Percentiles rank a stretch among this genome's conserved stretches.
These are phyloP conservation scores for Adansonia grandidieri DNA, from an alignment of 441 rosid genomes.

Conservation along the genomic window DNA sequence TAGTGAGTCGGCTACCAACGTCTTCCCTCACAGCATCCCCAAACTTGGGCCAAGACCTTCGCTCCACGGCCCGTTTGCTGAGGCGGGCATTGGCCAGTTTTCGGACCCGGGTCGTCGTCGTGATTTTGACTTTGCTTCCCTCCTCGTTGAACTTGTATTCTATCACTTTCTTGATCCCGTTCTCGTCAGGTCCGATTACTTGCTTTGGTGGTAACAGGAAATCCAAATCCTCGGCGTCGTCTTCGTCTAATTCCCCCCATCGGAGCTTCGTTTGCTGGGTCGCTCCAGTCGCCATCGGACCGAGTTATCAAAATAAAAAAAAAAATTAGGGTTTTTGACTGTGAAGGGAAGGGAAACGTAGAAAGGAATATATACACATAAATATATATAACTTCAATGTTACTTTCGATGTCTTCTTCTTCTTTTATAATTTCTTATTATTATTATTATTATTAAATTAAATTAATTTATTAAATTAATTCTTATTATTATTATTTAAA, in stretches of 20 bases:
- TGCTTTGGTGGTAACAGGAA: slow-evolving; percentile 64
- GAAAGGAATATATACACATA: too few species aligned
- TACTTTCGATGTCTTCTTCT: too few species aligned
- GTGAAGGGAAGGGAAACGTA: not conserved
- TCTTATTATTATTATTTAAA: too few species aligned
- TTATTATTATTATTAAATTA: too few species aligned
- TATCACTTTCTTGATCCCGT: slow-evolving; percentile 67
- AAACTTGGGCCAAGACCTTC: slow-evolving; percentile 72
- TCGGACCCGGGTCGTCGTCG: not conserved
- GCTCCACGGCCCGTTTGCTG: slow-evolving; percentile 66
- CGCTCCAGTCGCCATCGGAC: not conserved
- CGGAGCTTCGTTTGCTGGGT: not conserved
- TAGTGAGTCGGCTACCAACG: slow-evolving; percentile 66
- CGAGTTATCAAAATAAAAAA: too few species aligned
- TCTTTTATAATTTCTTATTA: too few species aligned
- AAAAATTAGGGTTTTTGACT: not conserved
- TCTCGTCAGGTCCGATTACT: slow-evolving; percentile 75
- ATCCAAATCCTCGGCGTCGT: not conserved
- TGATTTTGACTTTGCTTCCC: slow-evolving; percentile 26
- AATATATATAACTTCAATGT: too few species aligned
- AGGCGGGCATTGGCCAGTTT: slow-evolving; percentile 47
- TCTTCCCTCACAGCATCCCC: slow-evolving; percentile 81
- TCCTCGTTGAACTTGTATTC: slow-evolving; percentile 53
- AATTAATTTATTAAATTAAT: too few species aligned
- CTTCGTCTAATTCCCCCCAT: not conserved